phyloP scores from a whole-genome alignment of 169 alveolate species.

The Plasmodium sp. region DNA sequence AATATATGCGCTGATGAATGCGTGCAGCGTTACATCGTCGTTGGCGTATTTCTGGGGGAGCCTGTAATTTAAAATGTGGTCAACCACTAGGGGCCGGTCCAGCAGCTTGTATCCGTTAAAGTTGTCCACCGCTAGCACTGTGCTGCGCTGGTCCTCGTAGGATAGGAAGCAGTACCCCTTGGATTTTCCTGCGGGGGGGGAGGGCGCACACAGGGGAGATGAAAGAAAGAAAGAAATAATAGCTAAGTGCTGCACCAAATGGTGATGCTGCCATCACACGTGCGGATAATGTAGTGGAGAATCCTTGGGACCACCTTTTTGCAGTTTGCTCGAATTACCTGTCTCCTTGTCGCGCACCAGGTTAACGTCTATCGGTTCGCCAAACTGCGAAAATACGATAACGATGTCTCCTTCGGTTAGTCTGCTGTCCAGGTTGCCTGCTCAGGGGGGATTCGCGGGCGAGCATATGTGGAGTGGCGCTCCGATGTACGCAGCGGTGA shows the following conservation, averaged over 20 bases:
- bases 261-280: not conserved
- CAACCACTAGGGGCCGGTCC: slow-evolving; percentile 94
- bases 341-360: slow-evolving; percentile 95
- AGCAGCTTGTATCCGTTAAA: slow-evolving; percentile 93
- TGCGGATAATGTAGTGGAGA: not conserved
- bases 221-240: not conserved
- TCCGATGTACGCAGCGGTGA: not conserved
- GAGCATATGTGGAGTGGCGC: not conserved
- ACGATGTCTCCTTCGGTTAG: slow-evolving; percentile 99
- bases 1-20: not conserved
- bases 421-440: slow-evolving; percentile 92
- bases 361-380: slow-evolving; percentile 97
- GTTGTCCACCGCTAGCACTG: slow-evolving; percentile 99
- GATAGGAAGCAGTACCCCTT: slow-evolving; percentile 98
- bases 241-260: not conserved
- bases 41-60: slow-evolving; percentile 77
- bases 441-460: slow-evolving; percentile 8
- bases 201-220: not conserved
- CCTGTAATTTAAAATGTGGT: slow-evolving; percentile 95
- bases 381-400: slow-evolving; percentile 97
- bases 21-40: not conserved
- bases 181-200: slow-evolving; percentile 78
- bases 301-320: not conserved
- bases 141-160: slow-evolving; percentile 97
- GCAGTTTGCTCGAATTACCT: slow-evolving; percentile 84